Evolutionary conservation across 2,329 filamentous ascomycete species (phyloP), one percentile per base, ranked within the genome.

Genomic region (Aspergillus quadricinctus): DNA sequence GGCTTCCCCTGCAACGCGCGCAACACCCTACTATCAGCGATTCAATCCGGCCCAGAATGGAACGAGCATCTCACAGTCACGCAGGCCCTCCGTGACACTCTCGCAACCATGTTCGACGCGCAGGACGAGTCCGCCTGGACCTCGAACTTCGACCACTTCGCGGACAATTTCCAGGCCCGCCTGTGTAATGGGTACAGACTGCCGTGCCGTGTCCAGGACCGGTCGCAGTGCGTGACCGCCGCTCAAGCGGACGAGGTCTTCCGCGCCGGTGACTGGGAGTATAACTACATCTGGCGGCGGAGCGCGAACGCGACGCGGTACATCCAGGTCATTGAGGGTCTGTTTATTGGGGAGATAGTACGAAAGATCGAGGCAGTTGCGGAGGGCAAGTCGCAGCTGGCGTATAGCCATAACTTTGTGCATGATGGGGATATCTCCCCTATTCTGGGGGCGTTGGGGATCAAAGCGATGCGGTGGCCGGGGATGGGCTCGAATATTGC

Each of bases 181-280:
- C 64, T 75, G 4, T 75, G 73, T 51, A 75, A 76, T 50, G 73
- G 73, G 4, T 76, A 76, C 43, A 48, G 64, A 0, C 62, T 75
- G 0, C 73, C 73, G 0, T 75, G 73, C 55, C 64, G 64, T 43
- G 4, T 69, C 1, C 55, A 56, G 0, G 64, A 74, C 49, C 54
- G 56, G 0, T 64, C 65, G 0, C 54, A 62, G 3, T 75, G 73
- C 51, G 72, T 71, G n/a, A 74, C 64, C 0, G 57, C 45, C 31
- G 54, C 62, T 0, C 69, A 73, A 57, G 72, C 69, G 0, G 54
- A 74, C 1, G 67, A 73, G 51, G 72, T 72, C 8, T 75, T 75
- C 60, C 71, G 73, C 29, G 72, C 72, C 1, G 73, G 73, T 5
- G 73, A 75, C 49, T 75, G 73, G 73, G 71, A 74, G 52, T 75